Conservation (phyloP, 345 rosid genomes). For the Combretum micranthum region DNA sequence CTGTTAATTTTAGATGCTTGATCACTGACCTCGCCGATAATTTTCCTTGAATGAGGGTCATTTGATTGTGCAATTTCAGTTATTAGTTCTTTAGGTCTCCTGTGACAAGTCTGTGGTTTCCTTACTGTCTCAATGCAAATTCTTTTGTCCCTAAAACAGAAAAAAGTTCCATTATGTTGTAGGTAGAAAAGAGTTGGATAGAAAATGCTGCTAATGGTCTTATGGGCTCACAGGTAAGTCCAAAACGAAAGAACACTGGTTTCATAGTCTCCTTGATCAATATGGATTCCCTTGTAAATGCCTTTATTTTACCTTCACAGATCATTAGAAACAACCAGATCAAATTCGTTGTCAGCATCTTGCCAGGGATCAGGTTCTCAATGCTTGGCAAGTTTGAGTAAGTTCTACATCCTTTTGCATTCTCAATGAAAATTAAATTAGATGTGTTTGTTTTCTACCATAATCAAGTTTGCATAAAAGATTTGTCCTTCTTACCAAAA, state of each 20-base stretch:
- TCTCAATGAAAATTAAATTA: neutral
- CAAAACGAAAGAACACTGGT: neutral
- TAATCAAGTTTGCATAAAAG: neutral
- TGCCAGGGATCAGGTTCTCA: slow-evolving; percentile 78
- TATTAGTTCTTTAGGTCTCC: too few relatives aligned
- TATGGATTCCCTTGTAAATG: neutral
- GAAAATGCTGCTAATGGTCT: slow-evolving; percentile 93
- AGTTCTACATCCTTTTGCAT: slow-evolving; percentile 16
- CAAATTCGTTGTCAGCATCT: slow-evolving; percentile 62
- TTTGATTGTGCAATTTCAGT: too few relatives aligned
- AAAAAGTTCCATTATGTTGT: slow-evolving; percentile 11
- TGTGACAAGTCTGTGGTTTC: too few relatives aligned
- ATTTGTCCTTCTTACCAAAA: too few relatives aligned
- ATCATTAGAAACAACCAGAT: slow-evolving; percentile 49
- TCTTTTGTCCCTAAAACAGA: neutral
- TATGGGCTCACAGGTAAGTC: slow-evolving; percentile 79
- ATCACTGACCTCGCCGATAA: too few relatives aligned
- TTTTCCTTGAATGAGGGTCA: too few relatives aligned
- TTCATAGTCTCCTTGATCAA: slow-evolving; percentile 5
- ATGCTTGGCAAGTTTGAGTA: slow-evolving; percentile 68
- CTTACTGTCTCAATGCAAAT: too few relatives aligned
- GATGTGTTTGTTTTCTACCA: neutral
- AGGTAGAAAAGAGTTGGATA: slow-evolving; percentile 88
- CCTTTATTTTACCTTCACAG: slow-evolving; percentile 15
- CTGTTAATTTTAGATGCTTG: too few relatives aligned